A percentile compares a stretch with the other conserved stretches of the same genome.
These are phyloP conservation scores for Lipomyces yamanashiensis DNA, from an alignment of 805 yeast genomes.

Conservation along the genomic window DNA sequence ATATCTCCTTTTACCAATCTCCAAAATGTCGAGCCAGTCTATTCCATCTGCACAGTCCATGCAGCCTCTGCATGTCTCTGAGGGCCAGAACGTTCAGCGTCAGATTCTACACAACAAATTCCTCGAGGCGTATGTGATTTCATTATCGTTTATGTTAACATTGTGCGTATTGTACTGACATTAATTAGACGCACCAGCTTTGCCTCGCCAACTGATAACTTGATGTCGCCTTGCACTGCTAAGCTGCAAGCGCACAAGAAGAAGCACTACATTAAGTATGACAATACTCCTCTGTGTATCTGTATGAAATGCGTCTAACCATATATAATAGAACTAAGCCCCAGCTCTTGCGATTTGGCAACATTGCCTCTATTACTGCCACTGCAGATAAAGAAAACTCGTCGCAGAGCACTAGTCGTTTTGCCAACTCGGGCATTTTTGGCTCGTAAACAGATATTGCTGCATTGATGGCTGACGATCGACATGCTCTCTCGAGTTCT, in stretches of 20 bases:
- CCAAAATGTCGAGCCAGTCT: neutral
- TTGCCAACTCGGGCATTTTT: slow-evolving; percentile 9
- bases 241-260: slow-evolving; percentile 57
- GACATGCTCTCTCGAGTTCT: neutral
- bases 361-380: slow-evolving; percentile 5
- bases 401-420: slow-evolving; percentile 4
- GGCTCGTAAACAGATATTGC: slow-evolving; percentile 5
- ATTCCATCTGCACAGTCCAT: neutral
- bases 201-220: slow-evolving; percentile 62
- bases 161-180: neutral
- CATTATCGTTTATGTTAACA: neutral
- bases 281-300: neutral
- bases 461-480: neutral
- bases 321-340: slow-evolving; percentile 30
- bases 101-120: slow-evolving; percentile 31
- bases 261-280: slow-evolving; percentile 49
- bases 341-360: slow-evolving; percentile 28
- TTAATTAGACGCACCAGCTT: slow-evolving; percentile 38
- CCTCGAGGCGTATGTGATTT: slow-evolving; percentile 29
- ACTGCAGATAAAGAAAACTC: slow-evolving; percentile 23
- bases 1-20: neutral
- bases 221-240: slow-evolving; percentile 63
- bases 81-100: slow-evolving; percentile 20
- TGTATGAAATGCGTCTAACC: neutral
- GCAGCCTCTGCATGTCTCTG: slow-evolving; percentile 21